Conservation (phyloP, 768 basidiomycete species). For the Mycena filopes region DNA sequence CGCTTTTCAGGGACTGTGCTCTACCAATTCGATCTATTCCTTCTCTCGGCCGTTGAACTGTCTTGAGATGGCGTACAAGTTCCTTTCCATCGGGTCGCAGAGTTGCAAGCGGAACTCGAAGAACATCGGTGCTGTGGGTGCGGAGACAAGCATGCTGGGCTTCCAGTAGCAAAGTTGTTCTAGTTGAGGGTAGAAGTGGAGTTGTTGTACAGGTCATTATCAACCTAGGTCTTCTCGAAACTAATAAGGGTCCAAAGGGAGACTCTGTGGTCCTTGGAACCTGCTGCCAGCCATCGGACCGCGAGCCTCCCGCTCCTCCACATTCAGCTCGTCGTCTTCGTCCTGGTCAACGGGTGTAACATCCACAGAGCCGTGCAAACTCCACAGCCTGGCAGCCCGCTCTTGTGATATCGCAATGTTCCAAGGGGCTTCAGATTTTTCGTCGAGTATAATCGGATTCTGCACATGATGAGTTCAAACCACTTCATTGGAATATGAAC, state of each 20-base stretch:
- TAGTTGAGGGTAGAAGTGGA: too few species aligned
- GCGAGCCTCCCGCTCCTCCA: constrained; percentile 55
- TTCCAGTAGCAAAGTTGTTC: too few species aligned
- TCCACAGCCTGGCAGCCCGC: constrained; percentile 77
- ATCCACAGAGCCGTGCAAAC: constrained; percentile 62
- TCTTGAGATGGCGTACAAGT: too few species aligned
- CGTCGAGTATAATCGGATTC: constrained; percentile 85
- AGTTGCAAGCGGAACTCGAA: too few species aligned
- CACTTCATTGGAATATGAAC: background rate
- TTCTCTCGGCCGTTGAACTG: too few species aligned
- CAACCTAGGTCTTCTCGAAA: constrained; percentile 48
- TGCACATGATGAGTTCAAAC: constrained; percentile 40
- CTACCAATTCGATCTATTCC: too few species aligned
- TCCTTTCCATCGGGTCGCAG: too few species aligned
- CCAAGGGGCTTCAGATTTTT: constrained; percentile 86
- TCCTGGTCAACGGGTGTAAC: constrained; percentile 41
- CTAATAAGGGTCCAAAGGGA: constrained; percentile 77
- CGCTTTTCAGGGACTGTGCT: too few species aligned
- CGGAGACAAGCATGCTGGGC: too few species aligned
- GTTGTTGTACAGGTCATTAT: too few species aligned
- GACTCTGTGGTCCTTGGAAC: constrained; percentile 75
- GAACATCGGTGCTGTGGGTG: too few species aligned
- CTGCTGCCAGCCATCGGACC: constrained; percentile 73
- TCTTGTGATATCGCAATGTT: constrained; percentile 84
- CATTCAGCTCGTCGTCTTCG: constrained; percentile 65